Evolutionary conservation across 257 asterid genomes (phyloP).

Genomic region (Lavandula angustifolia): DNA sequence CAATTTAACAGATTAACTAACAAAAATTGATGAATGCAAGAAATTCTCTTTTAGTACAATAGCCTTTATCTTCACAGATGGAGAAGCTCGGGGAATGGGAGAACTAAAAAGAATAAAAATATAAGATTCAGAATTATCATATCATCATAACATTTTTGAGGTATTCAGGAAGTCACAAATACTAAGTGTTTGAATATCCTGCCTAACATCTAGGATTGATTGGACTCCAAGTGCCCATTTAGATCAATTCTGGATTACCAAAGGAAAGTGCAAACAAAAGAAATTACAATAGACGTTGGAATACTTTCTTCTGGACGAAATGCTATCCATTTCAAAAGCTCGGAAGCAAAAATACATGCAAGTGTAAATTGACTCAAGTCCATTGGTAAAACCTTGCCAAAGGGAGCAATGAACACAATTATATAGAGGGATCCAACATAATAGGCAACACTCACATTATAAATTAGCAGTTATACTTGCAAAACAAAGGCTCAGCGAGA

Average conservation of each 20-base stretch:
- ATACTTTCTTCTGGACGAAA: neutral
- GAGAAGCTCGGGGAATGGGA: too few relatives aligned
- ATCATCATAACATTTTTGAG: neutral
- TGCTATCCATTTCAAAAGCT: neutral
- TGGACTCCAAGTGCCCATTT: slow-evolving; percentile 7
- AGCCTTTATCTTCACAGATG: too few relatives aligned
- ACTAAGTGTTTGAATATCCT: too few relatives aligned
- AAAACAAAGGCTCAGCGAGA: neutral
- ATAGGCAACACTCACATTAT: neutral
- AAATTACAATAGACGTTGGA: neutral
- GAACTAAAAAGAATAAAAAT: too few relatives aligned
- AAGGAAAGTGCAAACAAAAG: neutral
- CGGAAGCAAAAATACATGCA: neutral
- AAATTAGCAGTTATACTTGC: neutral
- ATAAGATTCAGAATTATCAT: neutral
- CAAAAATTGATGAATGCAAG: neutral
- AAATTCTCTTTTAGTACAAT: neutral
- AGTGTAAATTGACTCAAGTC: neutral
- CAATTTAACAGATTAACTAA: neutral
- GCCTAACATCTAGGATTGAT: neutral
- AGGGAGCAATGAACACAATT: slow-evolving; percentile 13
- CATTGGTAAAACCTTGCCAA: slow-evolving; percentile 1
- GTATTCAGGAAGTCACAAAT: neutral
- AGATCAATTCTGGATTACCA: neutral
- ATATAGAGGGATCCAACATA: neutral